phyloP scores from a whole-genome alignment of 805 yeast genomes.

The Saturnispora dispora region DNA sequence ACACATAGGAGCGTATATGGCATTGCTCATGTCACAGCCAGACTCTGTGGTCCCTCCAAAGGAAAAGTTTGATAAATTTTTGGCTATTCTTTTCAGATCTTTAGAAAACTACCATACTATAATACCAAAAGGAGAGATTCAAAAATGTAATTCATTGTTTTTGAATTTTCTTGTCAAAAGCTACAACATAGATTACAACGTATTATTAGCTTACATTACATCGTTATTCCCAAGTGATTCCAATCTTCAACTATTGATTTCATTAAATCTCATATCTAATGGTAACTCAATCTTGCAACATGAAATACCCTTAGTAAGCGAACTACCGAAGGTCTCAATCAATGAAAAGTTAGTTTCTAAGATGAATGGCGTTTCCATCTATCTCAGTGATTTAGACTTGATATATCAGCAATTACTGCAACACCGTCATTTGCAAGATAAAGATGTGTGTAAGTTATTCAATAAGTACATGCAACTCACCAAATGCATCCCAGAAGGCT shows the following conservation, averaged over 20 bases:
- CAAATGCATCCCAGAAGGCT: background rate
- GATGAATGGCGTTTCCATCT: background rate
- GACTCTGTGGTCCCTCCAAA: background rate
- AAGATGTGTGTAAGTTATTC: constrained; percentile 4
- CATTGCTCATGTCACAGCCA: constrained; percentile 1
- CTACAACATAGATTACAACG: constrained; percentile 4
- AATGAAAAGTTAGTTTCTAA: constrained; percentile 3
- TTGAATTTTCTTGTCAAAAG: constrained; percentile 7
- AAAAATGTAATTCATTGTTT: constrained; percentile 10
- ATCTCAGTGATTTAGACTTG: constrained; percentile 8
- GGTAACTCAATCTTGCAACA: background rate
- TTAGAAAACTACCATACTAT: constrained; percentile 1
- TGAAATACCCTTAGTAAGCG: background rate
- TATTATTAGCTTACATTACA: constrained; percentile 10
- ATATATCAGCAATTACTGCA: constrained; percentile 10
- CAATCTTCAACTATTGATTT: constrained; percentile 1
- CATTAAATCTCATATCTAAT: background rate
- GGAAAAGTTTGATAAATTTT: constrained; percentile 11
- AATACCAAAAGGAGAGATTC: constrained; percentile 4
- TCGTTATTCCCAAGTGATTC: constrained; percentile 11
- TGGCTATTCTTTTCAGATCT: constrained; percentile 11
- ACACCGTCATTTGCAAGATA: constrained; percentile 4
- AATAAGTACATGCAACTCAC: constrained; percentile 1
- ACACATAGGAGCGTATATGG: background rate
- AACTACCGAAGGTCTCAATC: constrained; percentile 10